Conservation (phyloP, 2,329 filamentous ascomycete genomes). For the Fusarium sacchari region DNA sequence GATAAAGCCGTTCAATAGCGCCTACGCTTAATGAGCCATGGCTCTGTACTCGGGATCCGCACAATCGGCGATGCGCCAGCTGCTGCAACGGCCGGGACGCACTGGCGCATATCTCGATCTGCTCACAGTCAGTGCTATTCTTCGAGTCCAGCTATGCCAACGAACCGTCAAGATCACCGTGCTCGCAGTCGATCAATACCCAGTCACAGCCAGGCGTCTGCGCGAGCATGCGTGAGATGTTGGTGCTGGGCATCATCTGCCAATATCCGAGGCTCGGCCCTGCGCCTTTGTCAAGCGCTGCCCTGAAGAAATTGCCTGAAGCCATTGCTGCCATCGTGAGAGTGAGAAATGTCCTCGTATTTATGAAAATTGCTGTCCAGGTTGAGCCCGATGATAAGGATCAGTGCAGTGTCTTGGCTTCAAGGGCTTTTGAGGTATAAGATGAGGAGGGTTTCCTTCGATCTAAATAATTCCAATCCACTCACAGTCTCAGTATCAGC, state of each 20-base stretch:
- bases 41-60: constrained; percentile 10
- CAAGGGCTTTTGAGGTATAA: not conserved
- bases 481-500: accelerated
- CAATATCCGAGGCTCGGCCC: constrained; percentile 8
- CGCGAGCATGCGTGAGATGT: constrained; percentile 19
- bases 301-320: constrained; percentile 3
- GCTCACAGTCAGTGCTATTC: not conserved
- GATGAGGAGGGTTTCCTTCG: not conserved
- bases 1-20: no score
- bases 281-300: not conserved
- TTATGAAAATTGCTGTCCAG: not conserved
- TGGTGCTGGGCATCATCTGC: constrained; percentile 16
- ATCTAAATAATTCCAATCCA: not conserved
- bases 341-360: not conserved
- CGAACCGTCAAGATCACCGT: constrained; percentile 12
- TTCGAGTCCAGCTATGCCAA: accelerated
- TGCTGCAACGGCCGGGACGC: constrained; percentile 15
- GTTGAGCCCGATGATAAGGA: no score
- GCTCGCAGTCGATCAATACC: constrained; percentile 13
- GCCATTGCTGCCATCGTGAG: not conserved
- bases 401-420: accelerated
- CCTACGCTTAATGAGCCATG: constrained; percentile 18
- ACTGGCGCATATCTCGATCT: constrained; percentile 19
- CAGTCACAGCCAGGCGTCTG: constrained; percentile 9
- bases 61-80: constrained; percentile 22